Evolutionary conservation across 2,329 filamentous ascomycete genomes (phyloP).

Genomic region (Fusarium sp.): DNA sequence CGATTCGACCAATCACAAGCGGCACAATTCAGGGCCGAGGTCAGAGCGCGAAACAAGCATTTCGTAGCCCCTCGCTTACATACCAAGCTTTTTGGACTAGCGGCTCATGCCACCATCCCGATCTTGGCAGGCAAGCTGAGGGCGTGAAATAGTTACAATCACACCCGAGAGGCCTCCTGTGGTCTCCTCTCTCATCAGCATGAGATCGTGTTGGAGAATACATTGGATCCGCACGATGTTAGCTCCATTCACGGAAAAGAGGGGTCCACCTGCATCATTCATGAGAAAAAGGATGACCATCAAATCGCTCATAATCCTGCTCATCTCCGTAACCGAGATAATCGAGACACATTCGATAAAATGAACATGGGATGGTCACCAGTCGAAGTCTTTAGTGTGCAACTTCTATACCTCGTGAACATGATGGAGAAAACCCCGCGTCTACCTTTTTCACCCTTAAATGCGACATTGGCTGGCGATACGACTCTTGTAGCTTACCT

Average conservation of each 20-base stretch:
- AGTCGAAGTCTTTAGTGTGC: background rate
- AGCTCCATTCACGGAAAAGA: background rate
- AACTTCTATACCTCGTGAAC: background rate
- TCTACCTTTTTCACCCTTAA: background rate
- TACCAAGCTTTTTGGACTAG: background rate
- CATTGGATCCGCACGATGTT: background rate
- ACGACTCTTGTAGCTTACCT: background rate
- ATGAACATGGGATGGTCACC: background rate
- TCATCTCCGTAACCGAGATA: background rate
- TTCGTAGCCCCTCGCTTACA: background rate
- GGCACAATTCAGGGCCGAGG: background rate
- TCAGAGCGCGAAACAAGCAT: background rate
- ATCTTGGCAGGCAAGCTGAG: background rate
- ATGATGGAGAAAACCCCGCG: background rate
- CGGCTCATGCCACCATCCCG: background rate
- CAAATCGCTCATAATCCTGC: background rate
- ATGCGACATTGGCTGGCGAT: background rate
- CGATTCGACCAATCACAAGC: background rate
- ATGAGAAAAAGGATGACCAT: background rate
- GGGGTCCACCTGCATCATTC: background rate
- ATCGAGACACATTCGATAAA: background rate
- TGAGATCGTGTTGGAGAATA: background rate
- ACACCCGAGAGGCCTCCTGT: background rate
- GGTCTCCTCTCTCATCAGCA: background rate
- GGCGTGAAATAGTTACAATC: background rate